Base-by-base conservation (phyloP, 139 green algal genomes). In the Chlamydomonas asymmetrica region DNA sequence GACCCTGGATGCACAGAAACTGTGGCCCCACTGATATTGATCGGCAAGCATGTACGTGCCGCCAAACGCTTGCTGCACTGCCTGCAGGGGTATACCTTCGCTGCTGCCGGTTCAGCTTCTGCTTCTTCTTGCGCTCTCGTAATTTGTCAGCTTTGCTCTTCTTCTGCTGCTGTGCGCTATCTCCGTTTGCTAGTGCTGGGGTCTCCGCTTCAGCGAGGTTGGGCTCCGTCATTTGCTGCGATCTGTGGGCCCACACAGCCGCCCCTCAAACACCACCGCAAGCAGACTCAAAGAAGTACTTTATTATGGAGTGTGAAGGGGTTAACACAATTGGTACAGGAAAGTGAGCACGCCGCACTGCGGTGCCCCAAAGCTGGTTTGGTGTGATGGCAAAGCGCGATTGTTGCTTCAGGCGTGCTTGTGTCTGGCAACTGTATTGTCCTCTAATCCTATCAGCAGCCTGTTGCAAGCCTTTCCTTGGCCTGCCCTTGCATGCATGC, bases 61-160 rank as follows among this genome's bases (percentile, higher is more conserved):
- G 18, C 27, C 16, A 13, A 29, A 40, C 49, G 9, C 40, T 38
- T 25, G 16, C 13, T 61, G 62, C 34, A 43, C 27, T 2, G 8
- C 22, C 40, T 5, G 3, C 43, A 4, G 7, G 13, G 16, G 2
- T 48, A 18, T 31, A 87, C 85, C 85, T 76, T 22, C 73, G 73
- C 40, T 78, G 76, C 76, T 90, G 79, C 75, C 73, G 80, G 73
- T 84, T 83, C 45, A 80, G 71, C 66, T 87, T 87, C 10, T 87
- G 75, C 60, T 79, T 80, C 59, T 80, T 52, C 9, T 74, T 74
- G 52, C 75, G 72, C 34, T 86, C 81, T 69, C 86, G 86, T n/a
- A 76, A 54, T 64, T 90, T 90, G 3, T 90, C 81, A 20, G 74
- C 78, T 66, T 89, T 84, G 54, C 71, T 73, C 29, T 70, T 81